Percentiles rank a stretch among this genome's conserved stretches.
Conservation (phyloP, 768 basidiomycete genomes). For the Lactifluus rugatus region DNA sequence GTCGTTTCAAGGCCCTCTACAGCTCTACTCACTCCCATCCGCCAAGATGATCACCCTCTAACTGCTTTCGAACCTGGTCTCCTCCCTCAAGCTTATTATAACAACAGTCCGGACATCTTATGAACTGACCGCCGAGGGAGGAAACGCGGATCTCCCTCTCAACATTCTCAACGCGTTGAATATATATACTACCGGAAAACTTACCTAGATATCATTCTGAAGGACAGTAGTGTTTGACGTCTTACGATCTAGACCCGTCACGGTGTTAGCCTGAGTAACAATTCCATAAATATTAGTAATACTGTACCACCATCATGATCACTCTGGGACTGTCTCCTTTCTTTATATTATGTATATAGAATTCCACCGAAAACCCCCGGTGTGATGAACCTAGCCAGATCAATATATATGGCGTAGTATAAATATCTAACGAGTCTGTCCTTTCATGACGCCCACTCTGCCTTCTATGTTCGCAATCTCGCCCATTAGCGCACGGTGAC, state of each 20-base stretch:
- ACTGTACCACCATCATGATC: background rate
- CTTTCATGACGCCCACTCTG: constrained; percentile 9
- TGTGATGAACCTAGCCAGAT: background rate
- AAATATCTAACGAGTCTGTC: background rate
- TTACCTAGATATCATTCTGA: too few species aligned
- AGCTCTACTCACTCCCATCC: too few species aligned
- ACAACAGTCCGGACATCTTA: too few species aligned
- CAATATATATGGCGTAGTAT: background rate
- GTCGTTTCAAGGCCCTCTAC: too few species aligned
- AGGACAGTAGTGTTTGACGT: background rate
- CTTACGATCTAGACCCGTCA: background rate
- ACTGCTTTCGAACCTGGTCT: too few species aligned
- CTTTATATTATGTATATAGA: background rate
- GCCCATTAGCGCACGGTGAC: constrained; percentile 11
- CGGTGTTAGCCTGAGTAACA: background rate
- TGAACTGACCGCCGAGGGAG: too few species aligned
- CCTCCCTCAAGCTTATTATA: too few species aligned
- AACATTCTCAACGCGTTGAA: too few species aligned
- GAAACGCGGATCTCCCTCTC: background rate
- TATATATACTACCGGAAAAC: too few species aligned
- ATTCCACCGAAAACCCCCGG: too few species aligned
- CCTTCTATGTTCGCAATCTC: constrained; percentile 18
- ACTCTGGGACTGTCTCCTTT: background rate
- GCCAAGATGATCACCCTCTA: too few species aligned
- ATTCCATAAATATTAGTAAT: background rate